Evolutionary conservation across 495 filamentous ascomycete genomes (phyloP).

Genomic region (Penicillium pancosmium): DNA sequence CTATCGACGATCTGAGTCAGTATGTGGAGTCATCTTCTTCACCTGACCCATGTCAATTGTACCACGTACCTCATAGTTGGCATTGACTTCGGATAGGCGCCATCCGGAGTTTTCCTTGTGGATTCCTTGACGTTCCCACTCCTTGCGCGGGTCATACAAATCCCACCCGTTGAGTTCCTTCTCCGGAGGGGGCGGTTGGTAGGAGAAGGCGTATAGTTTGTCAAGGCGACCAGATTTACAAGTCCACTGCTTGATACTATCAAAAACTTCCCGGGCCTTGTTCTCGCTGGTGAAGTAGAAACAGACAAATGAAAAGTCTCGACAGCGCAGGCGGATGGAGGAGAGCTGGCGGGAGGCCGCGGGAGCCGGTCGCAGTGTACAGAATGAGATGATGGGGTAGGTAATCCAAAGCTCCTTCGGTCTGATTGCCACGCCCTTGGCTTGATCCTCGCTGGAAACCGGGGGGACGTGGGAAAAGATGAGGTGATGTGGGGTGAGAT

Average conservation of each 20-base stretch:
- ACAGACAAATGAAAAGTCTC: slow-evolving; percentile 90
- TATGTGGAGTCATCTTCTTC: slow-evolving; percentile 3
- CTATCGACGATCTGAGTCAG: slow-evolving; percentile 45
- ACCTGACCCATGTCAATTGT: not conserved
- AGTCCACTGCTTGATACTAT: slow-evolving; percentile 79
- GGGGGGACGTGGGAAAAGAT: slow-evolving; percentile 60
- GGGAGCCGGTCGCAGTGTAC: slow-evolving; percentile 70
- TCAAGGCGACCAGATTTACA: slow-evolving; percentile 84
- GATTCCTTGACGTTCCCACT: slow-evolving; percentile 81
- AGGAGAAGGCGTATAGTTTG: slow-evolving; percentile 89
- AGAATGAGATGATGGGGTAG: slow-evolving; percentile 84
- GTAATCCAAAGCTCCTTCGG: slow-evolving; percentile 89
- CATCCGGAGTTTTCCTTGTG: slow-evolving; percentile 78
- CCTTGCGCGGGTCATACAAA: slow-evolving; percentile 81
- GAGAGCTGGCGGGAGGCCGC: slow-evolving; percentile 71
- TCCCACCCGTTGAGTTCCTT: slow-evolving; percentile 79
- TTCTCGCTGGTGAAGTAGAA: slow-evolving; percentile 81
- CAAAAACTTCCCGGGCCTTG: slow-evolving; percentile 82
- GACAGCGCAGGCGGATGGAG: slow-evolving; percentile 83
- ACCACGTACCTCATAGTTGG: slow-evolving; percentile 66
- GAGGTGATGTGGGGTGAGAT: slow-evolving; percentile 67
- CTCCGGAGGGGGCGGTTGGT: slow-evolving; percentile 73
- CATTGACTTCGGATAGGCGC: slow-evolving; percentile 90
- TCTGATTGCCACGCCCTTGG: slow-evolving; percentile 39
- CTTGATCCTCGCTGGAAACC: slow-evolving; percentile 35